A percentile compares a stretch with the other conserved stretches of the same genome.
These are phyloP conservation scores for Saturnispora silvae DNA, from an alignment of 805 yeast species.

Conservation along the genomic window DNA sequence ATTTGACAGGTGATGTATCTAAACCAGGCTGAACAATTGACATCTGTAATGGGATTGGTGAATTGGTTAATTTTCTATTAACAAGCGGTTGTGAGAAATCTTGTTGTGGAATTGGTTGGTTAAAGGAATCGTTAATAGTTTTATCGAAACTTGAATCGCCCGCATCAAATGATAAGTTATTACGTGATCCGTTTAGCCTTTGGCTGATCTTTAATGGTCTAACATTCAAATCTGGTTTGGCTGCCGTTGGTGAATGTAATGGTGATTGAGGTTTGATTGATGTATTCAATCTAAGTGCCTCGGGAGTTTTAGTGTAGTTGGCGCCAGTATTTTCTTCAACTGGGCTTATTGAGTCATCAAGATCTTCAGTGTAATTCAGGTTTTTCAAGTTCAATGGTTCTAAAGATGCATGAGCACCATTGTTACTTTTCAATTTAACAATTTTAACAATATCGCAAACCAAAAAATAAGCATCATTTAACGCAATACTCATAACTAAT, in stretches of 20 bases:
- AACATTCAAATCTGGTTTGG: slow-evolving; percentile 22
- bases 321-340: background rate
- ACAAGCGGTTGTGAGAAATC: slow-evolving; percentile 11
- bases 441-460: slow-evolving; percentile 51
- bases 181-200: slow-evolving; percentile 25
- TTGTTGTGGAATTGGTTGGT: background rate
- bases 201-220: slow-evolving; percentile 63
- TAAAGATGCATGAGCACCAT: background rate
- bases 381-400: background rate
- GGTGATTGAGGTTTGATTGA: slow-evolving; percentile 1
- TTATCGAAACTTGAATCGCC: slow-evolving; percentile 5
- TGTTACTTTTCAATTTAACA: slow-evolving; percentile 32
- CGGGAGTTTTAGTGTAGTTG: slow-evolving; percentile 8
- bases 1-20: slow-evolving; percentile 6
- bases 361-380: background rate
- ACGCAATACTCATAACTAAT: slow-evolving; percentile 61
- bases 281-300: slow-evolving; percentile 7
- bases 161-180: background rate
- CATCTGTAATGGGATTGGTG: slow-evolving; percentile 8
- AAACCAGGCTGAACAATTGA: slow-evolving; percentile 9
- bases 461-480: slow-evolving; percentile 60
- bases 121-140: background rate
- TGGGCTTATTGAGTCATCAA: background rate
- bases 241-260: slow-evolving; percentile 1
- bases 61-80: background rate